A percentile compares a stretch with the other conserved stretches of the same genome.
These are phyloP conservation scores for Vitellaria paradoxa DNA, from an alignment of 179 eudicot species.

Conservation along the genomic window DNA sequence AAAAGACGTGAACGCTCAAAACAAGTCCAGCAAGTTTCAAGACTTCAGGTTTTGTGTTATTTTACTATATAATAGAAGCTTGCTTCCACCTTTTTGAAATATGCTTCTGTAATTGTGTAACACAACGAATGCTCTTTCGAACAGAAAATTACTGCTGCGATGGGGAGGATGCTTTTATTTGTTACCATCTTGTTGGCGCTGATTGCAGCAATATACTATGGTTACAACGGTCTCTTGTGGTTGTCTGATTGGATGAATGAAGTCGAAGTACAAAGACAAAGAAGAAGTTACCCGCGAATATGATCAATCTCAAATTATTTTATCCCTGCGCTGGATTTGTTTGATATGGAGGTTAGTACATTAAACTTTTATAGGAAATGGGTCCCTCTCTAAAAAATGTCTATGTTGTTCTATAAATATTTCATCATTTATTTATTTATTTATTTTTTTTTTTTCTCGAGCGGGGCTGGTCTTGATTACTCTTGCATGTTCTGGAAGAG, in stretches of 20 bases:
- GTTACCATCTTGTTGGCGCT: constrained; percentile 37
- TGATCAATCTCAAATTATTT: constrained; percentile 20
- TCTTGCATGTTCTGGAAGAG: background rate
- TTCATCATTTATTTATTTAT: background rate
- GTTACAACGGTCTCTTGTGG: constrained; percentile 77
- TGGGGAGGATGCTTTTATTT: constrained; percentile 40
- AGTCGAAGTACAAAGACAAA: constrained; percentile 57
- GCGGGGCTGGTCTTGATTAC: background rate
- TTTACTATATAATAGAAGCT: no score
- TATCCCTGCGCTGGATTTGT: background rate
- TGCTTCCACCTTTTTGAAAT: background rate
- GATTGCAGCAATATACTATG: constrained; percentile 44
- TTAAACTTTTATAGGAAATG: background rate
- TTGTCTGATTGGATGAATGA: constrained; percentile 91
- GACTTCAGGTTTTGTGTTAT: constrained; percentile 49
- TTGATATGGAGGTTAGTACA: constrained; percentile 15
- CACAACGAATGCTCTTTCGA: constrained; percentile 10
- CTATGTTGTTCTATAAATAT: background rate
- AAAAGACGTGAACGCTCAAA: constrained; percentile 57
- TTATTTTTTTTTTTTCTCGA: background rate
- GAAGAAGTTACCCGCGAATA: constrained; percentile 41
- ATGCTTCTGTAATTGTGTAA: background rate
- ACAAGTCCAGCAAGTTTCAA: constrained; percentile 51
- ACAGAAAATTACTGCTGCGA: constrained; percentile 49
- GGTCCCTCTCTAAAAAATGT: background rate